phyloP scores from a whole-genome alignment of 1,139 yeast genomes.

The Suhomyces panamericanus region DNA sequence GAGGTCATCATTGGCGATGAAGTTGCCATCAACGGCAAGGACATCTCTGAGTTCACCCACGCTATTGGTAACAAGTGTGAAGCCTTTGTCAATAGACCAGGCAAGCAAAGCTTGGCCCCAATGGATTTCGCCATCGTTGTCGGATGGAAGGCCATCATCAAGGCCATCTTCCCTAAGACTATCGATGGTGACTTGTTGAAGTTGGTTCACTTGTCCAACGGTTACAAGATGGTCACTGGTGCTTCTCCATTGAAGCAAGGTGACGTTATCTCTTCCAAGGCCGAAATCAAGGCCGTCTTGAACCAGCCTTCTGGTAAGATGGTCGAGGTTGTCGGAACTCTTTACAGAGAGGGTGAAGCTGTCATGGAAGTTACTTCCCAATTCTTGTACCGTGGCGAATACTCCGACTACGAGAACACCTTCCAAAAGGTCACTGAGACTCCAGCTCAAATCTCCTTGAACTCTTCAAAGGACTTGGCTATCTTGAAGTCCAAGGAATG shows the following conservation, averaged over 20 bases:
- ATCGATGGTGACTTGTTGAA: conserved; percentile 96
- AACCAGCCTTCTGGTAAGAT: conserved; percentile 93
- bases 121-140: conserved; percentile 99
- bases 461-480: conserved; percentile 85
- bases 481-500: conserved; percentile 94
- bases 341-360: conserved; percentile 71
- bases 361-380: conserved; percentile 94
- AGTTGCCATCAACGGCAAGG: conserved; percentile 69
- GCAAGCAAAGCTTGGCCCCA: conserved; percentile 86
- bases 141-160: conserved; percentile 98
- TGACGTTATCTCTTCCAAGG: conserved; percentile 79
- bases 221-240: conserved; percentile 91
- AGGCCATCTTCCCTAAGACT: conserved; percentile 92
- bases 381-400: conserved; percentile 94
- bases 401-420: conserved; percentile 85
- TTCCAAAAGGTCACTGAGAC: conserved; percentile 87
- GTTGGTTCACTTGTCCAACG: conserved; percentile 92
- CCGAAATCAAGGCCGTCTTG: conserved; percentile 83
- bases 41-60: conserved; percentile 89
- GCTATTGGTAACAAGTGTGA: conserved; percentile 97
- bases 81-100: conserved; percentile 88
- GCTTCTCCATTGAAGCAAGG: conserved; percentile 88
- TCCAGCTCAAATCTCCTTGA: conserved; percentile 76
- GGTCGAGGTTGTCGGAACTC: conserved; percentile 92
- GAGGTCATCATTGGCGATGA: conserved; percentile 71